Evolutionary conservation across 306 rosid species (phyloP), one percentile per base, ranked within the genome.

Genomic region (Dryas octopetala): DNA sequence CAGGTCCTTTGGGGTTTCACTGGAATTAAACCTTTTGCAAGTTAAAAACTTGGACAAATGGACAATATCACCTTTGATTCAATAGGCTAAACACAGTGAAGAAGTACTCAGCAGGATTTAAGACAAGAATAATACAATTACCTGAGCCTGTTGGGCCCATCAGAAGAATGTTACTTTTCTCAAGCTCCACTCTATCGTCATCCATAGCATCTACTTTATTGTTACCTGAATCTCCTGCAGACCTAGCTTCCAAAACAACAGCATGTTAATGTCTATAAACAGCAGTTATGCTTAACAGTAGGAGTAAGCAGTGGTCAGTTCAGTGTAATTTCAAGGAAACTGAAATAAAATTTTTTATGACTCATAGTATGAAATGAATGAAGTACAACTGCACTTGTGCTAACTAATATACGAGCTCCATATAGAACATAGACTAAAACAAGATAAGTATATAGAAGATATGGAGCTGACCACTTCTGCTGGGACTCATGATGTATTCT

Each of bases 131-230:
- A 73, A 66, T 65, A 70, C 53, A 65, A 71, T 87, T 88, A 96
- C 99, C 99, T 88, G 98, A 96, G 75, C 99, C 99, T 44, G 99
- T 96, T 73, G 99, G 99, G 60, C 99, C 99, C 98, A 92, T 86
- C 48, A 96, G 81, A 77, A 96, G 99, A 70, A 96, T 96, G 84
- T 96, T 96, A 78, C 98, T 96, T 81, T 92, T 96, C 87, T 92
- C 99, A 77, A 96, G 93, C 75, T 96, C 99, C 80, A 96, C 96
- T 83, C 81, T 83, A 72, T 96, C 97, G 14, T 90, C 93, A 73
- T 89, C 92, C 79, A 59, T 74, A 10, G 81, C 83, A 50, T 85
- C 85, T 3, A 52, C 81, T 48, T 84, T 88, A 66, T 67, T 81
- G 60, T 66, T 78, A 72, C 78, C 78, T 40, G 88, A 84, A 73